Evolutionary conservation across 441 rosid genomes (phyloP), one percentile per base, ranked within the genome.

Genomic region (Syzygium malaccense): DNA sequence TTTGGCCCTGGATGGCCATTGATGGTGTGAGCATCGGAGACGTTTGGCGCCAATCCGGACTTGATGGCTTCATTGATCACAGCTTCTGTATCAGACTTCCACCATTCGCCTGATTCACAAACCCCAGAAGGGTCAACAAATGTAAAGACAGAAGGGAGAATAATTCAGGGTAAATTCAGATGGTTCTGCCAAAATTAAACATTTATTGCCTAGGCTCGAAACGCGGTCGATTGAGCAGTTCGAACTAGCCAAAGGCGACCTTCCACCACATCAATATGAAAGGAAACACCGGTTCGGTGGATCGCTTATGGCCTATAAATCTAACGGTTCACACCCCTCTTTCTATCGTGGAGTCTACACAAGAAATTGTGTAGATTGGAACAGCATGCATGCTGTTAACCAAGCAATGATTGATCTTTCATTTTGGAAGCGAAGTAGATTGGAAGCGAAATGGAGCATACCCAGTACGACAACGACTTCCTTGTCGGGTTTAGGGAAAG

Each of bases 401-500:
- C 49, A 37, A 37, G 28, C 28, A 26, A 11, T 26, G 30, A 60
- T 60, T 28, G 68, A 13, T 60, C 32, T 60, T 60, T 13, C 68
- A 14, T 14, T n/a, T 60, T 60, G 18, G 66, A 60, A 13, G 64
- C 28, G 26, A 20, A 71, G 49, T 20, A 3, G 51, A 37, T 71
- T 37, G 80, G 49, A 71, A 37, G 51, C 13, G n/a, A 41, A 41
- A 41, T 75, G 18, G 51, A 60, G 28, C 55, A 33, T 85, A 88
- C 90, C 90, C 14, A 89, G 55, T 48, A 86, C 33, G 86, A 89
- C 54, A 7, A 84, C 80, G 9, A 54, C 90, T 58, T 89, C 90
- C 66, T 86, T 89, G 86, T 86, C 86, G 54, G 90, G 90, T 33
- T 79, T 86, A 18, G 86, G 88, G 86, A 89, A 89, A 6, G 90